Evolutionary conservation across 2,329 filamentous ascomycete genomes (phyloP).

Genomic region (Fusarium pilosicola): DNA sequence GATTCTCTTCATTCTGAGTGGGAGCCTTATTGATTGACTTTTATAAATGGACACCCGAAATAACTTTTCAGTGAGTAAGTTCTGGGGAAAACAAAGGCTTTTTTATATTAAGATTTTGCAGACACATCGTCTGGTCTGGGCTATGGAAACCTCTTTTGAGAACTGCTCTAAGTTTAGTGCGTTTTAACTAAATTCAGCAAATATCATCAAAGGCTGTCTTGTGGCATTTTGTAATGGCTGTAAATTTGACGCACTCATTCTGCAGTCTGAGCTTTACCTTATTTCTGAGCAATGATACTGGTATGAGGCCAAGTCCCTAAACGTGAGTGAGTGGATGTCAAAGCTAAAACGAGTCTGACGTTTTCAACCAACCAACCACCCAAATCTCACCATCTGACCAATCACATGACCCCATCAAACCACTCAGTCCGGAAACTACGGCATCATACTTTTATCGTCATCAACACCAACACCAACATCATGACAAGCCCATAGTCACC

Average conservation of each 20-base stretch:
- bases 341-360: neutral
- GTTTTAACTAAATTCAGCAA: fast-evolving
- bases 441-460: neutral
- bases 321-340: neutral
- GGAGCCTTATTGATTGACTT: neutral
- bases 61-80: too few relatives aligned
- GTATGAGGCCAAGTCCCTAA: neutral
- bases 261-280: neutral
- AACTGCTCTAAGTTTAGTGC: neutral
- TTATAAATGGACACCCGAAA: too few relatives aligned
- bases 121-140: fast-evolving
- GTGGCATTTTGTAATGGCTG: neutral
- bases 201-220: too few relatives aligned
- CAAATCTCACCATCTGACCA: neutral
- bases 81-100: fast-evolving
- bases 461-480: neutral
- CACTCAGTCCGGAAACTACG: neutral
- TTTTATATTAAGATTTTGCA: fast-evolving
- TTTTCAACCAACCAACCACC: conserved; percentile 2
- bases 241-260: neutral
- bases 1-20: neutral
- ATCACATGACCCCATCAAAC: conserved; percentile 16
- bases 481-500: neutral
- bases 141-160: fast-evolving
- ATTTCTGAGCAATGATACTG: too few relatives aligned